Evolutionary conservation across 495 filamentous ascomycete species (phyloP).

Genomic region (Hypoxylon fragiforme): DNA sequence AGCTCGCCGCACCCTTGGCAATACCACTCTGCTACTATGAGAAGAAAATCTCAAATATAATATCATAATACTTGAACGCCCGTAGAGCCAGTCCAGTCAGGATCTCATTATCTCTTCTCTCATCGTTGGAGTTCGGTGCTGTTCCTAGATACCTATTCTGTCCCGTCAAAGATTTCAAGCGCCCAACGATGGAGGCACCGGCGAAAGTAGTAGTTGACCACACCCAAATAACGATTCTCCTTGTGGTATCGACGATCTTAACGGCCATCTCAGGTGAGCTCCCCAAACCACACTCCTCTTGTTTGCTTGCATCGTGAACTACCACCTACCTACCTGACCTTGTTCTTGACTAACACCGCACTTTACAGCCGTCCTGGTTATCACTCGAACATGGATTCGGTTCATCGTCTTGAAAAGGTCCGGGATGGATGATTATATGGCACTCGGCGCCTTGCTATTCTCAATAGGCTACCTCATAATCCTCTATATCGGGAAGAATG

Average conservation of each 20-base stretch:
- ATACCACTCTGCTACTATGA: no score
- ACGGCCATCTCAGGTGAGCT: constrained; percentile 30
- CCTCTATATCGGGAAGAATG: constrained; percentile 33
- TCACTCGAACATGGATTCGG: constrained; percentile 33
- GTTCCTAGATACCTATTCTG: no score
- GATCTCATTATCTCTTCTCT: no score
- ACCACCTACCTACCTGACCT: neutral
- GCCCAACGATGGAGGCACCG: constrained; percentile 6
- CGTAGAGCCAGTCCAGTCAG: no score
- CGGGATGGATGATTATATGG: constrained; percentile 41
- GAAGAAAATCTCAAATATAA: no score
- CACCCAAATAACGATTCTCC: constrained; percentile 19
- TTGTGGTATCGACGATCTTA: constrained; percentile 21
- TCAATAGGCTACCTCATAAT: constrained; percentile 40
- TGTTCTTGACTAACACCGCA: neutral
- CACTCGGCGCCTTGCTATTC: constrained; percentile 40
- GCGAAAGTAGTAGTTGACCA: constrained; percentile 5
- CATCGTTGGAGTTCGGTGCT: no score
- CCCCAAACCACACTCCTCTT: no score
- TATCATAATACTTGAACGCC: no score
- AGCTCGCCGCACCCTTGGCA: no score
- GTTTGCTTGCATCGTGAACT: no score
- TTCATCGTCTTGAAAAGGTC: constrained; percentile 37
- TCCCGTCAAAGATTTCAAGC: neutral
- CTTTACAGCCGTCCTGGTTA: constrained; percentile 33